Evolutionary conservation across 139 green algal genomes (phyloP), one percentile per base, ranked within the genome.

Genomic region (Volvox africanus): DNA sequence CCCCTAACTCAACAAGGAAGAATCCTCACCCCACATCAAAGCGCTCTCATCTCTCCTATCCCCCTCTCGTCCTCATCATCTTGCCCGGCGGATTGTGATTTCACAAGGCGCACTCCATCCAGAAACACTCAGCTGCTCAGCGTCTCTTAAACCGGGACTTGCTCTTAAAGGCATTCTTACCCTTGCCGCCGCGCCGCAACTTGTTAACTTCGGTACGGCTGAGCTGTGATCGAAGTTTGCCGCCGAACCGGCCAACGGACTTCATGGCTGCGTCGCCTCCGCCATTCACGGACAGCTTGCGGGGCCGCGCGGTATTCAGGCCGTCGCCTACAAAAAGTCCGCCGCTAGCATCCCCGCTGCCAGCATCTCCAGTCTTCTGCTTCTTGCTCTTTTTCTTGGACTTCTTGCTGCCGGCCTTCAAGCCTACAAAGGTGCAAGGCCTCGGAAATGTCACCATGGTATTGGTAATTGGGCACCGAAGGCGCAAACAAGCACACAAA

Each of bases 111-210:
- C 5, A 9, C 44, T 5, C 44, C 44, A 14, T 55, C 44, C 44
- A 14, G 5, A 55, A 9, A 55, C 44, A 55, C 9, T 55, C 44
- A 55, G 44, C 65, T 61, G 76, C 78, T 86, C n/a, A 89, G 16
- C 83, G 83, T 19, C 94, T 68, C 94, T 96, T 96, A 92, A 97
- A 97, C 69, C 92, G 93, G 14, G 90, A 86, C 90, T 99, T 98
- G 91, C 92, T 96, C 94, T 98, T 98, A 94, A 98, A 98, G 0
- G 92, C 36, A 14, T 91, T 77, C 80, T 95, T 95, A 61, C 96
- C 96, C 89, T 96, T 97, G 81, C 96, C 96, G 0, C 93, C 93
- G 5, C 95, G 88, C 86, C 95, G 95, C 21, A 95, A 18, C 36
- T 92, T 93, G 75, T 96, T 96, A 20, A 96, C 69, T 87, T 98